Conservation (phyloP, 495 filamentous ascomycete genomes). For the Xylaria nigripes region DNA sequence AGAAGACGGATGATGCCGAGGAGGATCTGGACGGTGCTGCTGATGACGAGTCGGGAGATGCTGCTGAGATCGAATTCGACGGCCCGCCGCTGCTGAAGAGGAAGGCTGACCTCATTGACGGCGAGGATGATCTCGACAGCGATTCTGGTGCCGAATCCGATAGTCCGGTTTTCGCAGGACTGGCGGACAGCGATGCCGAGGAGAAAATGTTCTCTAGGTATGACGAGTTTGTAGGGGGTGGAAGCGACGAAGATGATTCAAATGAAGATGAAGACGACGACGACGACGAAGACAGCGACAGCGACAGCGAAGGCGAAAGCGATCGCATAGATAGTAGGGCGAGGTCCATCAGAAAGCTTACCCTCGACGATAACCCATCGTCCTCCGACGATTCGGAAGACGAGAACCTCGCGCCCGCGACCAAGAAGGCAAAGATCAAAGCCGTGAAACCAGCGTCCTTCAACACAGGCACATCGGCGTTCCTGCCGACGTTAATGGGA, state of each 20-base stretch:
- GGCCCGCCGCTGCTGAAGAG: conserved; percentile 8
- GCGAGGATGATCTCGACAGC: conserved; percentile 27
- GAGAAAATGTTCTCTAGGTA: conserved; percentile 37
- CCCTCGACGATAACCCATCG: conserved; percentile 19
- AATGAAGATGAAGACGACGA: conserved; percentile 16
- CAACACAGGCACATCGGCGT: conserved; percentile 47
- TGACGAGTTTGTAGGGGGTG: conserved; percentile 33
- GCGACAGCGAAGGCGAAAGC: conserved; percentile 9
- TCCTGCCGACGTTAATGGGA: conserved; percentile 81
- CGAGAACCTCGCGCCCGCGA: conserved; percentile 29
- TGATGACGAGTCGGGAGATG: conserved; percentile 16
- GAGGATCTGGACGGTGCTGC: conserved; percentile 13
- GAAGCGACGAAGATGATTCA: conserved; percentile 28
- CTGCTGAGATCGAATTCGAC: conserved; percentile 11
- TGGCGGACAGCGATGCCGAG: conserved; percentile 45
- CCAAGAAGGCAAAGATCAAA: conserved; percentile 31
- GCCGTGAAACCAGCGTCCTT: conserved; percentile 17
- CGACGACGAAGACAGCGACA: not conserved
- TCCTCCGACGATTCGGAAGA: conserved; percentile 20
- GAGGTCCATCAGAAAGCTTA: conserved; percentile 12
- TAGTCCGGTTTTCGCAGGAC: conserved; percentile 39
- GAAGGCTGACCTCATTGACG: conserved; percentile 25
- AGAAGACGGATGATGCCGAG: conserved; percentile 18
- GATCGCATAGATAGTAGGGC: conserved; percentile 17
- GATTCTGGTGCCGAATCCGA: conserved; percentile 21